Base-by-base conservation (phyloP, 305 asterid genomes). In the Fraxinus ornus region DNA sequence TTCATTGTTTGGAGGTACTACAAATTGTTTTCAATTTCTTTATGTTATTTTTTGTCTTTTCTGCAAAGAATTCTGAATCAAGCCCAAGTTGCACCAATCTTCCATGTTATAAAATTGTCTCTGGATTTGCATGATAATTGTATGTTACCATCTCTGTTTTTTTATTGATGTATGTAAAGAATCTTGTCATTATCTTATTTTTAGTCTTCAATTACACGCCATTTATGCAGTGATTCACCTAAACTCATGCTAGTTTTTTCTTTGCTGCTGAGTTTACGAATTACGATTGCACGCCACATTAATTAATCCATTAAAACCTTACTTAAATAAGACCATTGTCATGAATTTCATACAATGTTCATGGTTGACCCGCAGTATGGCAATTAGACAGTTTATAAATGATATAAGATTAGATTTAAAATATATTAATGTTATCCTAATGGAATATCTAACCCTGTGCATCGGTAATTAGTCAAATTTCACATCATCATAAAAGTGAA, bases 171-270 rank as follows among this genome's bases (percentile, higher is more conserved):
- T 60, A 83, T 44, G 82, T 76, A 83, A 39, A 78, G 22, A n/a
- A 44, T 71, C 78, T 79, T 78, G 86, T 83, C 86, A 62, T 75
- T 52, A 79, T 87, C 83, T 80, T 82, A 64, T 62, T 79, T 32
- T 79, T 79, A 49, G 62, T 1, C 81, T 68, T 64, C 19, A 75
- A 79, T 80, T 41, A 30, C 78, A 76, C 71, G 72, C 79, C 81
- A 75, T 49, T 75, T 44, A 74, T 78, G 57, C 79, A 47, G 78
- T 72, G 85, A 86, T 86, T 86, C 86, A 85, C 89, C 89, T 83
- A 84, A 87, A 83, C 81, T 77, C 74, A 15, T 44, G 66, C 86
- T 21, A 84, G 73, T 60, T 82, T 83, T 60, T 70, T 13, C 76
- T 70, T 78, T 77, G 66, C 83, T 86, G 71, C 79, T 64, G 81